Conservation (phyloP, 208 protist genomes). For the Trypanosoma cruzi region DNA sequence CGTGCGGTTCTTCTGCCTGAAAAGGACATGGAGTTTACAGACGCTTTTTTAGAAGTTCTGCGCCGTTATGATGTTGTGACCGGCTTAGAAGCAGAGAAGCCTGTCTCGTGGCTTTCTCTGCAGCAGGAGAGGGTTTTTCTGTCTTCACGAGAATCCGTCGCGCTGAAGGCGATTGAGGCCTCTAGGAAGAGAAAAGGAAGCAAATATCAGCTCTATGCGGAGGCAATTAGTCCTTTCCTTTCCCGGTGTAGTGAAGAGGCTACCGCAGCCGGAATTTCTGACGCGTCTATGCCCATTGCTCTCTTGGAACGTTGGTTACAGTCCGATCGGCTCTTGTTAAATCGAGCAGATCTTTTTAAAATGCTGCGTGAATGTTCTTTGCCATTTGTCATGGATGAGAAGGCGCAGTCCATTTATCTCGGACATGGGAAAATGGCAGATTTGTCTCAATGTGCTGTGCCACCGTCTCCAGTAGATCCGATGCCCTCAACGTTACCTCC, state of each 20-base stretch:
- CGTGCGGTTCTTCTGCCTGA: neutral
- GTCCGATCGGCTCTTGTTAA: slow-evolving; percentile 10
- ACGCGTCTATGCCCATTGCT: slow-evolving; percentile 7
- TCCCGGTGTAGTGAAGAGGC: slow-evolving; percentile 5
- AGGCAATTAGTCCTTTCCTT: slow-evolving; percentile 33
- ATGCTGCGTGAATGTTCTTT: slow-evolving; percentile 4
- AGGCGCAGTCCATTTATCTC: slow-evolving; percentile 3
- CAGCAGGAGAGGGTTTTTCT: slow-evolving; percentile 5
- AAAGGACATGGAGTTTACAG: neutral
- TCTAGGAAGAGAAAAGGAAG: slow-evolving; percentile 1
- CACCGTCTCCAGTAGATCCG: slow-evolving; percentile 18
- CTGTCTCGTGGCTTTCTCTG: neutral
- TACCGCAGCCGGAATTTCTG: neutral
- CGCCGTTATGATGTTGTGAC: slow-evolving; percentile 20
- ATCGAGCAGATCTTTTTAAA: slow-evolving; percentile 13
- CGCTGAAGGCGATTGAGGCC: slow-evolving; percentile 22
- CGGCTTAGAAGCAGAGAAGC: neutral
- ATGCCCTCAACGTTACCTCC: slow-evolving; percentile 4
- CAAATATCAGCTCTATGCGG: slow-evolving; percentile 2
- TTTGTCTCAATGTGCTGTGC: neutral
- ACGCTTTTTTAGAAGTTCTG: slow-evolving; percentile 12
- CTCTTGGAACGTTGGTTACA: slow-evolving; percentile 32
- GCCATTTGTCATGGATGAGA: slow-evolving; percentile 5
- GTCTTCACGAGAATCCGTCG: slow-evolving; percentile 15
- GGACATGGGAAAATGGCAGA: neutral